Percentiles rank a stretch among this genome's conserved stretches.
phyloP scores from a whole-genome alignment of 306 rosid genomes.

The Astragalus glycyphyllos region DNA sequence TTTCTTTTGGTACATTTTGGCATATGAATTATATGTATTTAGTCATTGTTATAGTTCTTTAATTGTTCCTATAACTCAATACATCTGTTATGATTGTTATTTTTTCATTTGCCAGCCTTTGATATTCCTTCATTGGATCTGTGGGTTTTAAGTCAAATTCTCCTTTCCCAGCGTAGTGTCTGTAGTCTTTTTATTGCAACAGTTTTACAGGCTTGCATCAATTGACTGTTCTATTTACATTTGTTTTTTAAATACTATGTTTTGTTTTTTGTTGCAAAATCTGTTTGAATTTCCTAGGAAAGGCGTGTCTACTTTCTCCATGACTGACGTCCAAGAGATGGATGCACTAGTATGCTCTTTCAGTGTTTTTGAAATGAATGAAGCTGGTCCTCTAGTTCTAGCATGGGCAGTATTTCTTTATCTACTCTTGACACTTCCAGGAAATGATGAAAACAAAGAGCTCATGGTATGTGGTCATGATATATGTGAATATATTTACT shows the following conservation, averaged over 20 bases:
- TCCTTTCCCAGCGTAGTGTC: constrained; percentile 5
- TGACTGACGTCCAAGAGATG: constrained; percentile 82
- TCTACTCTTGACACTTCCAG: constrained; percentile 80
- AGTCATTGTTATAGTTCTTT: constrained; percentile 23
- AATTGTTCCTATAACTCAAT: constrained; percentile 11
- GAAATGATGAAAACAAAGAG: constrained; percentile 66
- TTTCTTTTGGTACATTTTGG: constrained; percentile 17
- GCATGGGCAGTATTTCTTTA: constrained; percentile 96
- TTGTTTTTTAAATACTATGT: constrained; percentile 11
- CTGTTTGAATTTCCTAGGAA: constrained; percentile 61
- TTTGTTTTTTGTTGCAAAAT: constrained; percentile 34
- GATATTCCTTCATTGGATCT: constrained; percentile 18
- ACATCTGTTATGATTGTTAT: constrained; percentile 8
- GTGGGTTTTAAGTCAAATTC: constrained; percentile 35
- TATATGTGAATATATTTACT: constrained; percentile 37
- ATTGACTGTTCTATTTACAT: constrained; percentile 7
- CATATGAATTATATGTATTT: constrained; percentile 27
- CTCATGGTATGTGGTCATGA: constrained; percentile 62
- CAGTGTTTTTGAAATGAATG: constrained; percentile 72
- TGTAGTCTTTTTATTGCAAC: constrained; percentile 15
- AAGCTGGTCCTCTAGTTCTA: constrained; percentile 81
- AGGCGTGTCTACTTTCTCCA: constrained; percentile 56
- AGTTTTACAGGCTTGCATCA: constrained; percentile 3
- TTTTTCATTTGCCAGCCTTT: constrained; percentile 33
- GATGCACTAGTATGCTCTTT: constrained; percentile 76